Evolutionary conservation across 257 asterid genomes (phyloP).

Genomic region (Scutellaria barbata): DNA sequence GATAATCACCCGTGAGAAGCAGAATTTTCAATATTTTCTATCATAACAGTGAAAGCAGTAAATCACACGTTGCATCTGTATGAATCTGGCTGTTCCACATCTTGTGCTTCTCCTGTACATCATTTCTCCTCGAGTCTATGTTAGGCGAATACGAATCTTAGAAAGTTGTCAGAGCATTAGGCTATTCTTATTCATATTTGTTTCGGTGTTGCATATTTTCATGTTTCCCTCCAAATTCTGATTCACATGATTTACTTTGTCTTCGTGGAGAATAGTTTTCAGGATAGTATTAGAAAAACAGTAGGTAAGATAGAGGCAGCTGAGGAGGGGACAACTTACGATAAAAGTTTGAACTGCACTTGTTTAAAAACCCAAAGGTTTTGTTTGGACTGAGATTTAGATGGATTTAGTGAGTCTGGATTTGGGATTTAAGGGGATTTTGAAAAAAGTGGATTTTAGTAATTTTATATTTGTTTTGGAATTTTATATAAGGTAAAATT

Average conservation of each 20-base stretch:
- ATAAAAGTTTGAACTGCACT: not conserved
- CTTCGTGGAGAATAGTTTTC: not conserved
- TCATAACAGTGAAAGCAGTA: constrained; percentile 1
- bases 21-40: not conserved
- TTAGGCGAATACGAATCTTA: not conserved
- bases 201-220: not conserved
- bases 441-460: no score
- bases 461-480: no score
- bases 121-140: not conserved
- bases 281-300: not conserved
- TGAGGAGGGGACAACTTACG: constrained; percentile 1
- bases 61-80: not conserved
- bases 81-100: constrained; percentile 8
- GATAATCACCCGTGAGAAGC: not conserved
- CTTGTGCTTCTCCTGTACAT: not conserved
- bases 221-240: not conserved
- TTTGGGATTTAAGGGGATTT: no score
- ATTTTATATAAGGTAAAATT: no score
- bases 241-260: not conserved
- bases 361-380: no score
- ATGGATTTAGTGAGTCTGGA: no score
- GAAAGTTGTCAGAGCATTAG: constrained; percentile 7
- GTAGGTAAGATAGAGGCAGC: not conserved
- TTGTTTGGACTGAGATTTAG: no score
- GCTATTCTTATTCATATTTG: not conserved